phyloP scores from a whole-genome alignment of 2,329 filamentous ascomycete species.

The Aspergillus piperis region DNA sequence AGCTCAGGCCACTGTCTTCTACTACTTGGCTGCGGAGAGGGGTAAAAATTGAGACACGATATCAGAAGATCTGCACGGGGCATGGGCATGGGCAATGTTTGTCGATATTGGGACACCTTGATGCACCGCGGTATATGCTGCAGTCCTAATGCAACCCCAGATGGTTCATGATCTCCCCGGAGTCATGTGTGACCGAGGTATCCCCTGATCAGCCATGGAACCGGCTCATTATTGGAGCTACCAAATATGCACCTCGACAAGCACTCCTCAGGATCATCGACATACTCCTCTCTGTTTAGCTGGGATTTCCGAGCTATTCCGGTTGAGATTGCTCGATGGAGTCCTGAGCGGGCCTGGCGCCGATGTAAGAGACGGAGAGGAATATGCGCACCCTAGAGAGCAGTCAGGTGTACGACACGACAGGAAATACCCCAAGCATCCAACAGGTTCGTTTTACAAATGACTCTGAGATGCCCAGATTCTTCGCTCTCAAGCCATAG shows the following conservation, averaged over 20 bases:
- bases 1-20: neutral
- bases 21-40: neutral
- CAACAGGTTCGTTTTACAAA: neutral
- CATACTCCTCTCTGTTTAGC: neutral
- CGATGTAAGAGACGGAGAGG: neutral
- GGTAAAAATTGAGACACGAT: neutral
- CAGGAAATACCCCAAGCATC: neutral
- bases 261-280: neutral
- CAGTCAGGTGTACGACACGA: neutral
- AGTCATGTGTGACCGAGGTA: constrained; percentile 33
- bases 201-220: constrained; percentile 13
- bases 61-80: neutral
- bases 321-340: neutral
- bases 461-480: neutral
- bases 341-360: neutral
- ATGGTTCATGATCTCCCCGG: constrained; percentile 1
- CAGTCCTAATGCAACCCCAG: constrained; percentile 3
- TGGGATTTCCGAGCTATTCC: neutral
- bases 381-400: neutral
- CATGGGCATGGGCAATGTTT: neutral
- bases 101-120: neutral
- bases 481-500: neutral
- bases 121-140: neutral
- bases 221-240: constrained; percentile 16
- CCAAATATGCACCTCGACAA: constrained; percentile 4